A percentile compares a stretch with the other conserved stretches of the same genome.
Conservation (phyloP, 2,329 filamentous ascomycete genomes). For the Fusarium sp. region DNA sequence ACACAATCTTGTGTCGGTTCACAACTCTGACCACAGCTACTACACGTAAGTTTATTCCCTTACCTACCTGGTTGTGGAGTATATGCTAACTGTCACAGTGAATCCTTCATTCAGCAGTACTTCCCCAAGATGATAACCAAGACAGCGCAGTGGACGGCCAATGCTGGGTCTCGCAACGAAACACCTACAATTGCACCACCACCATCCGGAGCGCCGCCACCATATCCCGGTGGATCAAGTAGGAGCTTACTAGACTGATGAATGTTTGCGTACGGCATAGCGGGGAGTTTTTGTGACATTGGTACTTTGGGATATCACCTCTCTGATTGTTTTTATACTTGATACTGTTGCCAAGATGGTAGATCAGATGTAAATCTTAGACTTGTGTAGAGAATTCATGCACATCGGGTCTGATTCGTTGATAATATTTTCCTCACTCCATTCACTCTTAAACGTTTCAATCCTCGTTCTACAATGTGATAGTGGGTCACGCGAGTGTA, state of each 20-base stretch:
- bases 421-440: not conserved
- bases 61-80: not conserved
- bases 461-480: too few species aligned
- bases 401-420: not conserved
- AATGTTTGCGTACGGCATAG: slow-evolving; percentile 24
- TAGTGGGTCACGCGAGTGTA: too few species aligned
- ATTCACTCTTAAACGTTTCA: not conserved
- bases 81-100: slow-evolving; percentile 60
- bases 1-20: slow-evolving; percentile 87
- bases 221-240: slow-evolving; percentile 15
- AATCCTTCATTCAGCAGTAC: slow-evolving; percentile 84
- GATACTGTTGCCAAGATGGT: slow-evolving; percentile 1
- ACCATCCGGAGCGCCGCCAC: slow-evolving; percentile 44
- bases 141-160: slow-evolving; percentile 57
- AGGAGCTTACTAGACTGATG: slow-evolving; percentile 46
- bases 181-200: slow-evolving; percentile 28
- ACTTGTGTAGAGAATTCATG: slow-evolving; percentile 13
- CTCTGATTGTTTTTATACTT: slow-evolving; percentile 6
- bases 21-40: slow-evolving; percentile 85
- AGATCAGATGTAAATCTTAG: slow-evolving; percentile 34
- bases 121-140: slow-evolving; percentile 78
- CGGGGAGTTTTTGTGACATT: slow-evolving; percentile 35
- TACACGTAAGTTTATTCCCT: slow-evolving; percentile 73
- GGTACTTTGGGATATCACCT: slow-evolving; percentile 8
- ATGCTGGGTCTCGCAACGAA: slow-evolving; percentile 15